A percentile compares a stretch with the other conserved stretches of the same genome.
These are phyloP conservation scores for Oryza officinalis DNA, from an alignment of 176 grass and related monocot species.

Conservation along the genomic window DNA sequence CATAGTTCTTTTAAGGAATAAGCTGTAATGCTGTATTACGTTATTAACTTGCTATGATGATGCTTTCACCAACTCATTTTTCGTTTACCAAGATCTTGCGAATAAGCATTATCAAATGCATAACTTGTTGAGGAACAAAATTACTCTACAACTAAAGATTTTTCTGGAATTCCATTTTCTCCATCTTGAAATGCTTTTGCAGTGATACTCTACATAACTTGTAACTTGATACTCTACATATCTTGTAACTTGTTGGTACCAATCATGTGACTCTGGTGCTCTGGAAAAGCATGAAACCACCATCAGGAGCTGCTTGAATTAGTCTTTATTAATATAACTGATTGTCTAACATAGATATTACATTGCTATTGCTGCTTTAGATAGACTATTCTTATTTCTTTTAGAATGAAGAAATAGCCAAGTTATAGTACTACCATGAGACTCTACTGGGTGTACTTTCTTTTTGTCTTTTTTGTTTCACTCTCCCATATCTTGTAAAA, in stretches of 20 bases:
- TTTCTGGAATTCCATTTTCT: neutral
- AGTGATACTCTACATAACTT: neutral
- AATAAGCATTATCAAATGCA: neutral
- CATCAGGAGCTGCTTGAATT: neutral
- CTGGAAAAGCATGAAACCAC: neutral
- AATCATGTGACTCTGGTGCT: neutral
- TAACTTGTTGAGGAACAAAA: constrained; percentile 19
- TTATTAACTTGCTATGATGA: neutral
- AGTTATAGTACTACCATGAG: neutral
- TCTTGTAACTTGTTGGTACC: neutral
- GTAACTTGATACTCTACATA: neutral
- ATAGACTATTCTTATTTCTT: neutral
- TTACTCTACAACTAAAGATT: constrained; percentile 1
- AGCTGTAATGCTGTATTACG: neutral
- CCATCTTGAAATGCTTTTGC: neutral
- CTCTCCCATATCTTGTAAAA: neutral
- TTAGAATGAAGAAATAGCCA: neutral
- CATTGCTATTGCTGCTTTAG: constrained; percentile 3
- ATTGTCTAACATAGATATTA: neutral
- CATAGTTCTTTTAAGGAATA: constrained; percentile 4
- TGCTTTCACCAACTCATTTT: constrained; percentile 21
- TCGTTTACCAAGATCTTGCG: neutral
- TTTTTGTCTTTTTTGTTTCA: neutral
- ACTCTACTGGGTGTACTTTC: constrained; percentile 23
- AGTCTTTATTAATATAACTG: neutral